Percentiles rank a stretch among this genome's conserved stretches.
Evolutionary conservation across 176 grass and related monocot species (phyloP).

Genomic region (Stipa capillata): DNA sequence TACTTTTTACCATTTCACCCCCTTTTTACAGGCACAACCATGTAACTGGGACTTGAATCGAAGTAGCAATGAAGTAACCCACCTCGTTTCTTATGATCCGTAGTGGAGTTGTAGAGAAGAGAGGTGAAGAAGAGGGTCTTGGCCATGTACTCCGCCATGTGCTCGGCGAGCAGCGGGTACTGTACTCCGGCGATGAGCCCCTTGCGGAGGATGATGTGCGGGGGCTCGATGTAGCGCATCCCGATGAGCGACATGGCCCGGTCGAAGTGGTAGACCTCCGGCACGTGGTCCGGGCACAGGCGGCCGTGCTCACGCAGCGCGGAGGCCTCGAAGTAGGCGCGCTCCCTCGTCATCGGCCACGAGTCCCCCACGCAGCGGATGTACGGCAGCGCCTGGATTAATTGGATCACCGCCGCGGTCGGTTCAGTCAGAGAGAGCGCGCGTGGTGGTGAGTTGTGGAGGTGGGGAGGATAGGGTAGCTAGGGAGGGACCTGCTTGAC

Average conservation of each 20-base stretch:
- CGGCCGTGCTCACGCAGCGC: slow-evolving; percentile 43
- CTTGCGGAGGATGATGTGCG: no score
- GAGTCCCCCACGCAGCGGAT: slow-evolving; percentile 59
- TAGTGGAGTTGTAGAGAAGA: no score
- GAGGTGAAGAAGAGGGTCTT: no score
- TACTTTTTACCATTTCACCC: no score
- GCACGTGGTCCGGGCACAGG: slow-evolving; percentile 57
- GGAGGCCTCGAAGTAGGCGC: slow-evolving; percentile 70
- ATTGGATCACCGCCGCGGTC: no score
- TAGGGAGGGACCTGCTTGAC: slow-evolving; percentile 90
- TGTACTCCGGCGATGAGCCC: slow-evolving; percentile 70
- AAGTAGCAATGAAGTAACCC: no score
- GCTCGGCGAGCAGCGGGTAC: slow-evolving; percentile 79
- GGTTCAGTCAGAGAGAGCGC: no score
- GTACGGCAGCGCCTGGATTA: slow-evolving; percentile 68
- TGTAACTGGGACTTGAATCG: neutral
- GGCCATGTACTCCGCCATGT: no score
- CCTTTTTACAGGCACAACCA: neutral
- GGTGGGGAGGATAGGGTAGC: neutral
- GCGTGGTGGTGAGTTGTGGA: neutral
- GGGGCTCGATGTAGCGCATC: no score
- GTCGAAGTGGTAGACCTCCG: slow-evolving; percentile 87
- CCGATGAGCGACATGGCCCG: slow-evolving; percentile 62
- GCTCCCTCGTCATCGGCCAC: slow-evolving; percentile 83
- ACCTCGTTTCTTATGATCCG: no score